phyloP scores from a whole-genome alignment of 2,329 filamentous ascomycete species.

The Xylaria digitata region DNA sequence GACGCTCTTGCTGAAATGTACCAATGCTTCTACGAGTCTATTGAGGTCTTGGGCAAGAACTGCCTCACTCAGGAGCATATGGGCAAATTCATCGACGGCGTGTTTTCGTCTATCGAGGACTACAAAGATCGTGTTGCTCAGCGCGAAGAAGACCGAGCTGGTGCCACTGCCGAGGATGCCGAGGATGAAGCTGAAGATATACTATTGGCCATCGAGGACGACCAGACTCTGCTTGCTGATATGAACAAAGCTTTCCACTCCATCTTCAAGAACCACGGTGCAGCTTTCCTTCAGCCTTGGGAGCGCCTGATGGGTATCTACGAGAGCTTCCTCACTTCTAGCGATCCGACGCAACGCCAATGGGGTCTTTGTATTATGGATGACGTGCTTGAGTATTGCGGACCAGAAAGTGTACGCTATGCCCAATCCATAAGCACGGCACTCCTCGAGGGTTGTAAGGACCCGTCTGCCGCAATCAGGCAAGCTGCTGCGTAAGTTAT shows the following conservation, averaged over 20 bases:
- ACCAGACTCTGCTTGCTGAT: constrained; percentile 94
- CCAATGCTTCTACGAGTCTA: constrained; percentile 98
- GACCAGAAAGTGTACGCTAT: constrained; percentile 87
- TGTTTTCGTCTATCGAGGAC: constrained; percentile 87
- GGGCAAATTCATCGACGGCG: constrained; percentile 86
- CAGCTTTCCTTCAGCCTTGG: constrained; percentile 87
- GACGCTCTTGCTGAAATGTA: constrained; percentile 99
- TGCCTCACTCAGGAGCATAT: constrained; percentile 84
- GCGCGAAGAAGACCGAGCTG: constrained; percentile 83
- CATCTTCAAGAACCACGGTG: constrained; percentile 96
- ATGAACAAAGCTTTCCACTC: constrained; percentile 99
- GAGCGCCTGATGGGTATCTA: constrained; percentile 87
- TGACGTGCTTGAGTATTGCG: constrained; percentile 97
- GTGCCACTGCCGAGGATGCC: constrained; percentile 81
- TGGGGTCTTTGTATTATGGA: constrained; percentile 99
- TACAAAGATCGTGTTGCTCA: constrained; percentile 88
- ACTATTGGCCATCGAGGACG: constrained; percentile 93
- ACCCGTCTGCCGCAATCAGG: constrained; percentile 87
- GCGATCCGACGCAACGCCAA: constrained; percentile 90
- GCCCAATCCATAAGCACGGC: constrained; percentile 87
- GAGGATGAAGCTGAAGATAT: constrained; percentile 91
- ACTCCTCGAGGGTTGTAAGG: constrained; percentile 85
- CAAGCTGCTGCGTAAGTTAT: constrained; percentile 83
- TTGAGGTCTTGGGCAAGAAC: constrained; percentile 90
- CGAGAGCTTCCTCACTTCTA: constrained; percentile 81